A percentile compares a stretch with the other conserved stretches of the same genome.
phyloP scores from a whole-genome alignment of 2,329 filamentous ascomycete genomes.

The Penicillium sp. region DNA sequence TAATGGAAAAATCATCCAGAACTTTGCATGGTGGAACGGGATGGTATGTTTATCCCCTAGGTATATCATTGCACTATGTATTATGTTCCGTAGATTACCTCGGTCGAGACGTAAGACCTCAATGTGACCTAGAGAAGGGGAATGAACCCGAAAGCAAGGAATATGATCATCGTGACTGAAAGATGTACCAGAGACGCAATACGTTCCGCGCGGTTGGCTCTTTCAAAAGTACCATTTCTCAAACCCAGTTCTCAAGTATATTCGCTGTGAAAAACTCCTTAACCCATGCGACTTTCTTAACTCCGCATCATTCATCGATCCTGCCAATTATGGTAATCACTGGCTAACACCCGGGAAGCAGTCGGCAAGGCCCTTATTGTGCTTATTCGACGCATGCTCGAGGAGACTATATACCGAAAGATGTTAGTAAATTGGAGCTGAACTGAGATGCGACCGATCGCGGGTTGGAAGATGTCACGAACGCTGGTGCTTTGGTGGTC shows the following conservation, averaged over 20 bases:
- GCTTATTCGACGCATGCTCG: conserved; percentile 71
- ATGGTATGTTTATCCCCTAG: too few relatives aligned
- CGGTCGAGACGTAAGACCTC: not conserved
- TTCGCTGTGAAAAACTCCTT: not conserved
- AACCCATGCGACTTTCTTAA: not conserved
- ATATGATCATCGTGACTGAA: not conserved
- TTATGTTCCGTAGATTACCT: not conserved
- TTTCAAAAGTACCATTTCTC: not conserved
- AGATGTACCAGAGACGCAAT: not conserved
- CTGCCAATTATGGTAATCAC: not conserved
- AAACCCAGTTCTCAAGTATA: not conserved
- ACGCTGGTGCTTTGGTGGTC: conserved; percentile 66
- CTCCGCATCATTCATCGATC: not conserved
- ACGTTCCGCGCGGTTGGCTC: not conserved
- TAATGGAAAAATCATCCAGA: too few relatives aligned
- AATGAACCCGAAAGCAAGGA: not conserved
- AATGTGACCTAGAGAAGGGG: too few relatives aligned
- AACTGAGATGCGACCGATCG: not conserved
- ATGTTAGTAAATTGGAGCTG: not conserved
- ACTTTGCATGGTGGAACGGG: not conserved
- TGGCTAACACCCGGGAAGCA: conserved; percentile 57
- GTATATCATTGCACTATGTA: too few relatives aligned
- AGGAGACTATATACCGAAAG: conserved; percentile 43
- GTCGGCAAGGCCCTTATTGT: conserved; percentile 65
- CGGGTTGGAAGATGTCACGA: conserved; percentile 2